phyloP scores from a whole-genome alignment of 352 stramenopile species.

The Globisporangium iwayamae region DNA sequence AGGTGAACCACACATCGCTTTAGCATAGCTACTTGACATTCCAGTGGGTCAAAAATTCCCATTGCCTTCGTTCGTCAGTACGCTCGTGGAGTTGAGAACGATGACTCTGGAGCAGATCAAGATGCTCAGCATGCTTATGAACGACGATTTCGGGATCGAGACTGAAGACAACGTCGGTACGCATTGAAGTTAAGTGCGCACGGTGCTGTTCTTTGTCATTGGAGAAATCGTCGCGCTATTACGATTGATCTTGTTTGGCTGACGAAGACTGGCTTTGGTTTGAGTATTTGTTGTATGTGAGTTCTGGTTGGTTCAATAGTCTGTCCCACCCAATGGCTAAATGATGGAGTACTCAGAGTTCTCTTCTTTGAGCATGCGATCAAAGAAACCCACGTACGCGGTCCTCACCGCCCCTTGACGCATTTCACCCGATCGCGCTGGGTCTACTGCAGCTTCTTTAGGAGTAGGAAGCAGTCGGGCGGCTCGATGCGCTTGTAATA shows the following conservation, averaged over 20 bases:
- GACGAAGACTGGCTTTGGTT: background rate
- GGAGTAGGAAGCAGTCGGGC: constrained; percentile 91
- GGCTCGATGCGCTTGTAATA: constrained; percentile 95
- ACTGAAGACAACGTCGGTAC: background rate
- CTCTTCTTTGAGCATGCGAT: background rate
- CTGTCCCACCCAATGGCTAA: no score
- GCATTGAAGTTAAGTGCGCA: background rate
- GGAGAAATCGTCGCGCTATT: background rate
- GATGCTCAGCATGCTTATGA: background rate
- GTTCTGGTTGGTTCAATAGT: no score
- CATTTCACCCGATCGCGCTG: background rate
- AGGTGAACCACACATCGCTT: background rate
- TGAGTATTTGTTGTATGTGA: background rate
- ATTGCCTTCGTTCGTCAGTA: background rate
- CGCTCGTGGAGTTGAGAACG: background rate
- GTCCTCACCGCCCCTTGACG: no score
- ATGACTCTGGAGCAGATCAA: background rate
- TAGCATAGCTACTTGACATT: background rate
- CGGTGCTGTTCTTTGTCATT: constrained; percentile 1
- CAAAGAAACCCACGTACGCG: background rate
- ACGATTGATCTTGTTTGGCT: background rate
- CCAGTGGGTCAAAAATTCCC: background rate
- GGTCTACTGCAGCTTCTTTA: constrained; percentile 38
- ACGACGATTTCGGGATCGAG: background rate
- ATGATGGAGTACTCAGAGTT: no score